phyloP scores from a whole-genome alignment of 805 yeast species.

The Naumovozyma castellii region DNA sequence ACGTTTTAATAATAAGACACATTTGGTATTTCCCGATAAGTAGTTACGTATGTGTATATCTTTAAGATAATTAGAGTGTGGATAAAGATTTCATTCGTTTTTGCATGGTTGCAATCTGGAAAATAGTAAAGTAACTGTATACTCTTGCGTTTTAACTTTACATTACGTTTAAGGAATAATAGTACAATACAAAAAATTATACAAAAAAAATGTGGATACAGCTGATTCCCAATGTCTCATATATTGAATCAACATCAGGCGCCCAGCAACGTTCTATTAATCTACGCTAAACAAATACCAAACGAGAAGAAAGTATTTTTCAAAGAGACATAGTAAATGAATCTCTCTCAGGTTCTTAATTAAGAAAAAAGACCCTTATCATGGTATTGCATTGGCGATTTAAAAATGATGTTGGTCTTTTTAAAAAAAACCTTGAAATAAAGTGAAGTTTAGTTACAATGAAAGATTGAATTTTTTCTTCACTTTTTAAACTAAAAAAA shows the following conservation, averaged over 20 bases:
- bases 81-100: too few relatives aligned
- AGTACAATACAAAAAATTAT: background rate
- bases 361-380: conserved; percentile 6
- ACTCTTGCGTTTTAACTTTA: too few relatives aligned
- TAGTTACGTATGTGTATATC: too few relatives aligned
- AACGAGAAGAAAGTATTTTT: conserved; percentile 4
- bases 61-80: too few relatives aligned
- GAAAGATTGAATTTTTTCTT: too few relatives aligned
- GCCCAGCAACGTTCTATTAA: conserved; percentile 34
- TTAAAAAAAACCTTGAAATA: conserved; percentile 6
- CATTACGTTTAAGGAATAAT: background rate
- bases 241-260: conserved; percentile 30
- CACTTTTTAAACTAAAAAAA: too few relatives aligned
- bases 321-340: conserved; percentile 10
- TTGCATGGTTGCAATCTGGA: too few relatives aligned
- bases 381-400: conserved; percentile 16
- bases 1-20: too few relatives aligned
- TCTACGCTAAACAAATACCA: conserved; percentile 24
- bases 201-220: conserved; percentile 27
- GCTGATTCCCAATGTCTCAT: conserved; percentile 35
- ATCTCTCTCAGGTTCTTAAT: conserved; percentile 8
- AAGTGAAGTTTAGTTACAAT: too few relatives aligned
- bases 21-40: too few relatives aligned
- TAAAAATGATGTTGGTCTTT: conserved; percentile 23
- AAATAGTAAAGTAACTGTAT: too few relatives aligned